Evolutionary conservation across 352 stramenopile genomes (phyloP).

Genomic region (Globisporangium nagaii): DNA sequence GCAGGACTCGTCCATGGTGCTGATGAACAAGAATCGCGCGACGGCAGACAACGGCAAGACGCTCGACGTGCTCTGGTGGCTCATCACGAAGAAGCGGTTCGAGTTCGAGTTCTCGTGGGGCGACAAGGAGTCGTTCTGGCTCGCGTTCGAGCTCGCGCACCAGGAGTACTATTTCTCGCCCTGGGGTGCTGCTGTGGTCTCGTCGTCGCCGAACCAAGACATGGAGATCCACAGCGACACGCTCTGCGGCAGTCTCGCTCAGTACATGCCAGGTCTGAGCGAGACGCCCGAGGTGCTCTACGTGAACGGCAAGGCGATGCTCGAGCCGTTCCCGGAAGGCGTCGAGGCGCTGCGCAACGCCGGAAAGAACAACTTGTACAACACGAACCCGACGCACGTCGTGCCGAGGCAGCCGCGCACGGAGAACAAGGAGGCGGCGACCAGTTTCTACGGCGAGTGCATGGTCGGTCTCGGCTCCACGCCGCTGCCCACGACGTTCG

Average conservation of each 20-base stretch:
- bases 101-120: conserved; percentile 31
- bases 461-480: conserved; percentile 13
- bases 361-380: conserved; percentile 7
- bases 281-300: conserved; percentile 24
- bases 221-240: conserved; percentile 29
- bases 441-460: conserved; percentile 10
- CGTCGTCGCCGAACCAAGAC: conserved; percentile 30
- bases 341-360: conserved; percentile 14
- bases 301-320: conserved; percentile 43
- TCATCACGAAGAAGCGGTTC: conserved; percentile 30
- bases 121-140: conserved; percentile 50
- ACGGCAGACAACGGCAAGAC: conserved; percentile 20
- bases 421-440: background rate
- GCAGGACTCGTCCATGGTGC: conserved; percentile 56
- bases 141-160: conserved; percentile 45
- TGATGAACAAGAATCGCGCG: conserved; percentile 21
- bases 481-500: conserved; percentile 12
- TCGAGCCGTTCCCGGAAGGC: conserved; percentile 33
- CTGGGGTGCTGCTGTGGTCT: conserved; percentile 30
- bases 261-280: conserved; percentile 23
- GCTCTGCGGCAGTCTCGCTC: conserved; percentile 35
- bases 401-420: conserved; percentile 1
- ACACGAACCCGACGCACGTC: conserved; percentile 13
- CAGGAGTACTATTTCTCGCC: conserved; percentile 46
- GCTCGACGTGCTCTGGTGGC: conserved; percentile 29